Evolutionary conservation across 2,329 filamentous ascomycete species (phyloP), one percentile per base, ranked within the genome.

Genomic region (Rachicladosporium sp.): DNA sequence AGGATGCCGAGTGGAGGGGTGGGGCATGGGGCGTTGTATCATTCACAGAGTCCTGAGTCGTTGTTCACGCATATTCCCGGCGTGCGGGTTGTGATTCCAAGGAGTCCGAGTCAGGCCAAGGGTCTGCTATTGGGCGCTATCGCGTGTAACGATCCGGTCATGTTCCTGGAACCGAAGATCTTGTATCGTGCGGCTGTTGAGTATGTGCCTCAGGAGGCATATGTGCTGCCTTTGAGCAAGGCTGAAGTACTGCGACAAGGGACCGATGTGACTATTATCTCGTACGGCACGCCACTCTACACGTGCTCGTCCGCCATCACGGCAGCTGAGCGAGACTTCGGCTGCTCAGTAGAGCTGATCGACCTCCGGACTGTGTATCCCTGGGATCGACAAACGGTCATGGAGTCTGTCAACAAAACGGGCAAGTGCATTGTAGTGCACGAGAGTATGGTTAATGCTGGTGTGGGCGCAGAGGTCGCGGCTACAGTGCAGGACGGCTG

Each of bases 121-220:
- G 88, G 88, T 2, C 69, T 95, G 3, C 66, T 94, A 37, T 68
- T 93, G 3, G 73, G 82, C 3, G 73, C 83, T 2, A 86, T 93
- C 38, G 76, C 66, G 65, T 77, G 71, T 52, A 84, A 86, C 45
- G 88, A 95, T 58, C 88, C 88, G 0, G 85, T 89, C 46, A 69
- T 95, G 38, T 93, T 95, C 62, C 79, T 95, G 79, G 88, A 95
- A 59, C 88, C 88, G 33, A 95, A 95, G 65, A 83, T 91, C 35
- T 68, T 95, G 9, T 95, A 95, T 60, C 80, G 88, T 12, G 87
- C 88, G 0, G 84, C 88, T 0, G 84, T 93, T 21, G 88, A 95
- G 61, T 84, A 94, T 59, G 88, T 95, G 1, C 88, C 88, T 0
- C 74, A 78, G 1, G 80, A 77, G 13, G 67, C 82, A 3, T 95